Evolutionary conservation across 2,329 filamentous ascomycete genomes (phyloP).

Genomic region (Monascus ruber): DNA sequence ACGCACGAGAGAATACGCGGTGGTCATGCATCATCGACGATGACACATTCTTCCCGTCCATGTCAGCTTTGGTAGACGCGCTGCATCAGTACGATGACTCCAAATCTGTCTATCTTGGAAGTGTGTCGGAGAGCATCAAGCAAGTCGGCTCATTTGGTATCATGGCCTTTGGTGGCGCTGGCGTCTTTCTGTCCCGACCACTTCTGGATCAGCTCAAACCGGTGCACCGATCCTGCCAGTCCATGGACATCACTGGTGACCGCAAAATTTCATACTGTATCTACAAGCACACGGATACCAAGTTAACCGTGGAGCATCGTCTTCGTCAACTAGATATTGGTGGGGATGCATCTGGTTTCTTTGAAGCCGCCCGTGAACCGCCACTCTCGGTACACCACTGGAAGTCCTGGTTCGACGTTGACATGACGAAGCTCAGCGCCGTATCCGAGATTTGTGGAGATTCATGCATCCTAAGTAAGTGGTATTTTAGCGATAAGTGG

Average conservation of each 20-base stretch:
- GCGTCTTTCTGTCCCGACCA: conserved; percentile 46
- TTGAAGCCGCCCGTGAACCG: conserved; percentile 42
- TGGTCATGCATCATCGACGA: conserved; percentile 52
- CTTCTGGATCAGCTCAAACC: conserved; percentile 39
- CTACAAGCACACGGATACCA: conserved; percentile 42
- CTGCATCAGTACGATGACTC: conserved; percentile 40
- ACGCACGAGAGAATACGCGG: conserved; percentile 33
- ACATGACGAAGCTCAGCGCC: conserved; percentile 41
- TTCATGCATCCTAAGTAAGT: conserved; percentile 46
- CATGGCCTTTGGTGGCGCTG: conserved; percentile 52
- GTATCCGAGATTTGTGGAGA: conserved; percentile 45
- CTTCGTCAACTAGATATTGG: conserved; percentile 48
- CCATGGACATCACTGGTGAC: conserved; percentile 40
- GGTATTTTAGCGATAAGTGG: conserved; percentile 35
- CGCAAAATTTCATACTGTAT: conserved; percentile 48
- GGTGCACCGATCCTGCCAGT: conserved; percentile 40
- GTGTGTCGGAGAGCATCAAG: conserved; percentile 45
- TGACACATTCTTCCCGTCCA: conserved; percentile 52
- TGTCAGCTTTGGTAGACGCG: conserved; percentile 39
- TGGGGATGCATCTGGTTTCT: conserved; percentile 47
- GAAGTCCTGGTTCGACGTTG: conserved; percentile 47
- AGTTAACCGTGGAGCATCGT: conserved; percentile 44
- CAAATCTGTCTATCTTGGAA: conserved; percentile 43
- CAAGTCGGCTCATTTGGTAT: conserved; percentile 44
- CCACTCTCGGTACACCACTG: conserved; percentile 52